Evolutionary conservation across 2,329 filamentous ascomycete species (phyloP), one percentile per base, ranked within the genome.

Genomic region (Lachnellula arida): DNA sequence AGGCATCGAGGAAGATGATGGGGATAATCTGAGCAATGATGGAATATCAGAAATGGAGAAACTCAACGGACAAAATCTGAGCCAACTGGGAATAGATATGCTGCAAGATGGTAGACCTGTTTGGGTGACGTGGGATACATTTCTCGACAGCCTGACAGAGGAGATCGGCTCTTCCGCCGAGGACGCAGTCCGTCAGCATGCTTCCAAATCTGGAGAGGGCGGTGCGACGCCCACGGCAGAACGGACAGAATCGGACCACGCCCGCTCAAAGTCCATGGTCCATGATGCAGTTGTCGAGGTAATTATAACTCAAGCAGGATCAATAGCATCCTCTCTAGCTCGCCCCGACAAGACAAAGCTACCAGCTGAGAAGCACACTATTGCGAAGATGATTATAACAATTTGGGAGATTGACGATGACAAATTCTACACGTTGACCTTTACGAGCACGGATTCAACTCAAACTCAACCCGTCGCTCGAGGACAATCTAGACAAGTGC

Each of bases 301-400:
- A 0, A 74, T 89, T 28, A 78, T 91, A 46, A 78, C 81, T 14
- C 77, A 58, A 25, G 53, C 55, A 11, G 49, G 51, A n/a, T 42
- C 63, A 17, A 46, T 58, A 1, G 61, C 60, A 19, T 55, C 60
- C 6, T 32, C 22, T 9, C 60, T 61, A 32, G 54, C 51, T 19
- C 46, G 51, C 8, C 22, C 53, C 0, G 46, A 51, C 6, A 55
- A 56, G 35, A 19, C 40, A 2, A 56, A 56, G 35, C 17, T 42
- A 2, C 11, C 50, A 42, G 49, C 76, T 75, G 63, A 71, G 34
- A 59, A 60, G 40, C 72, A 77, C 34, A 70, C 82, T 0, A 81
- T 82, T 60, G 85, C 88, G 22, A 87, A 86, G 61, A 89, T 91
- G 85, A 89, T 91, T 47, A 82, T 91, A 22, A 88, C 85, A 0